These are phyloP conservation scores for Polyporus tsugae DNA, from an alignment of 1,284 basidiomycete species.

Conservation along the genomic window DNA sequence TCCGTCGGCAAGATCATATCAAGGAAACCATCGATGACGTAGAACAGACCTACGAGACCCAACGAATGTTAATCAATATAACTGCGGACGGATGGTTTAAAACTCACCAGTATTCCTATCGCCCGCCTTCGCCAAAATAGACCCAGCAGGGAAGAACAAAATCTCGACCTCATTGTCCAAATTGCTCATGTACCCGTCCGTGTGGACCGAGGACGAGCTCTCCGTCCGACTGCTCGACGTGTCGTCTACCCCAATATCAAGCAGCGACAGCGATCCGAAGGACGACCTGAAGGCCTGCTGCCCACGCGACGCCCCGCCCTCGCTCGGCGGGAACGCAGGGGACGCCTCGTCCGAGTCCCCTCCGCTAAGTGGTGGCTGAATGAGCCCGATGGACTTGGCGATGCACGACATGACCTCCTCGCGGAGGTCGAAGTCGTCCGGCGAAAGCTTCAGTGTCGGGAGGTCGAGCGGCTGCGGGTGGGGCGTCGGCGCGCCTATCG, in stretches of 20 bases:
- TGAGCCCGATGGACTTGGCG: conserved; percentile 94
- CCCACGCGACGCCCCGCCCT: conserved; percentile 44
- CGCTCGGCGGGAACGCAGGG: conserved; percentile 65
- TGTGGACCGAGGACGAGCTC: conserved; percentile 62
- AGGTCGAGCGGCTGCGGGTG: conserved; percentile 23
- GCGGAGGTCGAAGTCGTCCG: conserved; percentile 85
- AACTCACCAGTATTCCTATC: conserved; percentile 83
- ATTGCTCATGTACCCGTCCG: conserved; percentile 72
- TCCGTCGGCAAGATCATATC: conserved; percentile 85
- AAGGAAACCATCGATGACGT: conserved; percentile 97
- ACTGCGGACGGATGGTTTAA: background rate
- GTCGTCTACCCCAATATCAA: conserved; percentile 76
- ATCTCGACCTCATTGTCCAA: conserved; percentile 98
- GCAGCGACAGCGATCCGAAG: conserved; percentile 85
- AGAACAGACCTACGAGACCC: conserved; percentile 81
- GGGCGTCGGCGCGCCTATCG: conserved; percentile 43
- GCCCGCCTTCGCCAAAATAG: conserved; percentile 88
- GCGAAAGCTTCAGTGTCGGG: conserved; percentile 33
- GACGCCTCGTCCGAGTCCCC: conserved; percentile 72
- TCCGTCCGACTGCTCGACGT: conserved; percentile 62
- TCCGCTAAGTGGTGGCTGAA: conserved; percentile 82
- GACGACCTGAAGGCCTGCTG: conserved; percentile 70
- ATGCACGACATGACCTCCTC: conserved; percentile 98
- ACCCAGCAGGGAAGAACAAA: conserved; percentile 90
- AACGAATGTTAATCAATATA: background rate